phyloP scores from a whole-genome alignment of 805 yeast genomes.

The Cyberlindnera mississippiensis region DNA sequence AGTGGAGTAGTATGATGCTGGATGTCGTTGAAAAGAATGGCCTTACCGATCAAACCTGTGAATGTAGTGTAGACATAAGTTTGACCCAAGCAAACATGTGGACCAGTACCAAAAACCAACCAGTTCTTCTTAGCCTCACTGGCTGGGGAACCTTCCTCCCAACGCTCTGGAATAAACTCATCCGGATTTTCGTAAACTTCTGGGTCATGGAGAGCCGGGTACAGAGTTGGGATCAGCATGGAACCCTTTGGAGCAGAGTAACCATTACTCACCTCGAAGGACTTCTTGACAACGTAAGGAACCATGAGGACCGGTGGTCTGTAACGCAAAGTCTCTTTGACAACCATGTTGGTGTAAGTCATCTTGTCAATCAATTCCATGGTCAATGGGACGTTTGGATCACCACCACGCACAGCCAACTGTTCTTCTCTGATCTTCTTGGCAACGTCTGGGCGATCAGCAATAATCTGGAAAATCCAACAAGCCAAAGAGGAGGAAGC shows the following conservation, averaged over 20 bases:
- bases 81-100: constrained; percentile 95
- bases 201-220: constrained; percentile 96
- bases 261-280: constrained; percentile 74
- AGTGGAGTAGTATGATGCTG: constrained; percentile 76
- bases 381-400: constrained; percentile 56
- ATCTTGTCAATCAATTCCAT: constrained; percentile 78
- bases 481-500: constrained; percentile 96
- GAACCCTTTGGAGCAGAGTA: constrained; percentile 96
- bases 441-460: constrained; percentile 92
- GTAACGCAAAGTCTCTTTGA: constrained; percentile 86
- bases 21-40: constrained; percentile 75
- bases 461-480: constrained; percentile 95
- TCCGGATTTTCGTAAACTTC: constrained; percentile 96
- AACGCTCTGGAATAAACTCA: constrained; percentile 91
- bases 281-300: constrained; percentile 87
- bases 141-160: constrained; percentile 78
- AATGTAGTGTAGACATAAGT: constrained; percentile 88
- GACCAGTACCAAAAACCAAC: constrained; percentile 96
- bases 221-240: constrained; percentile 93
- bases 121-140: constrained; percentile 80
- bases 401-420: constrained; percentile 72
- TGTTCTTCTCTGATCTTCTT: constrained; percentile 90
- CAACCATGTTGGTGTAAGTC: constrained; percentile 87
- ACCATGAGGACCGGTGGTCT: constrained; percentile 99
- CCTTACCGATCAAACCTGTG: constrained; percentile 88